phyloP scores from a whole-genome alignment of 2,329 filamentous ascomycete genomes.

The Neofusicoccum umdonicola region DNA sequence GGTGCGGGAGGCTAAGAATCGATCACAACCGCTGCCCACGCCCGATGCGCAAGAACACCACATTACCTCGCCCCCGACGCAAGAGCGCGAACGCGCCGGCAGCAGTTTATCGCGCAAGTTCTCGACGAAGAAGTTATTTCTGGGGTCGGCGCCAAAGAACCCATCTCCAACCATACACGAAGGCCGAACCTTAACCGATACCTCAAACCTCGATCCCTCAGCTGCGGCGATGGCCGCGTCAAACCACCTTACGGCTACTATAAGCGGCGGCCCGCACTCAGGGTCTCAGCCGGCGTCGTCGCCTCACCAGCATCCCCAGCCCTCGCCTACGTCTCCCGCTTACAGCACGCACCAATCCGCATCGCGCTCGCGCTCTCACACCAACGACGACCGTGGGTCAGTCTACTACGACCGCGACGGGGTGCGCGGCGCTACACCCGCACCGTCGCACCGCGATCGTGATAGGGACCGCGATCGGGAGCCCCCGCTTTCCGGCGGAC shows the following conservation, averaged over 20 bases:
- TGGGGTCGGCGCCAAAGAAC: conserved; percentile 49
- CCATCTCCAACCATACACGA: conserved; percentile 51
- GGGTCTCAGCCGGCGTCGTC: conserved; percentile 36
- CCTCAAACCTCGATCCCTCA: conserved; percentile 47
- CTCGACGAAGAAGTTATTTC: conserved; percentile 53
- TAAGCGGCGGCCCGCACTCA: conserved; percentile 31
- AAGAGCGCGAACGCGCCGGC: conserved; percentile 38
- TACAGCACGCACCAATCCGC: conserved; percentile 14
- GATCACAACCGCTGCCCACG: conserved; percentile 78
- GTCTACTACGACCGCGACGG: conserved; percentile 6
- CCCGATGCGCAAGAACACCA: conserved; percentile 37
- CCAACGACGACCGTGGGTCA: conserved; percentile 24
- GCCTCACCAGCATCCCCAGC: conserved; percentile 34
- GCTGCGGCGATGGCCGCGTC: conserved; percentile 51
- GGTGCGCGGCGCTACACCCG: conserved; percentile 1
- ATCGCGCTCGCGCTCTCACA: conserved; percentile 22
- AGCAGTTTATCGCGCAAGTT: conserved; percentile 53
- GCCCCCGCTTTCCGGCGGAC: conserved; percentile 36
- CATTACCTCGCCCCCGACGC: conserved; percentile 34
- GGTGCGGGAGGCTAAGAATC: conserved; percentile 86
- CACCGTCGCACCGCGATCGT: conserved; percentile 4
- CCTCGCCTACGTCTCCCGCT: conserved; percentile 23
- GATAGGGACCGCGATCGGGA: conserved; percentile 18
- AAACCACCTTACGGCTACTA: conserved; percentile 50
- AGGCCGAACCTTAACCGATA: conserved; percentile 41